Evolutionary conservation across 257 asterid genomes (phyloP), one percentile per base, ranked within the genome.

Genomic region (Capsicum baccatum): DNA sequence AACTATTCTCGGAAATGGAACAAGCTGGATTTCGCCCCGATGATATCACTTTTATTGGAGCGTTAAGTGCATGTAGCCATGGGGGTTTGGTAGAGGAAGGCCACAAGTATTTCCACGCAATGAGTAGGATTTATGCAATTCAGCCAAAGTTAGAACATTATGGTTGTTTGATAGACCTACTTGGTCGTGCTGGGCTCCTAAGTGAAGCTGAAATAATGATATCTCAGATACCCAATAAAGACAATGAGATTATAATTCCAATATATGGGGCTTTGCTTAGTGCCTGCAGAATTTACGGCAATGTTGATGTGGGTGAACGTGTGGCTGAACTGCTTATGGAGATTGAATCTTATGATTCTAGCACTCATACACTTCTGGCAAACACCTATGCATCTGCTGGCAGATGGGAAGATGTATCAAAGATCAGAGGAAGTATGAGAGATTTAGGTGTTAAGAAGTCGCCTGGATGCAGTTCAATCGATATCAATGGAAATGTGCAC

Each of bases 21-120:
- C 85, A 44, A 54, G 88, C 74, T 79, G 96, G 98, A 71, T 84
- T 92, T 62, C 81, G 13, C 73, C 98, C 98, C 0, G 99, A 95
- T 86, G 97, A 91, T 63, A 89, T 95, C 86, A 92, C 98, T 44
- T 95, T 91, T 81, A 88, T 95, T 60, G 97, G 98, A 19, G 97
- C 94, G 87, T 83, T 95, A 57, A 91, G 89, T 70, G 98, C 99
- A 74, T 95, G 98, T 86, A 93, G 95, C 84, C 99, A 95, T 56
- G 97, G 97, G 42, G 97, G 97, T 56, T 84, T 95, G 48, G 95
- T 94, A 47, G 94, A 92, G 88, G 97, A 95, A 90, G 98, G 98
- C 6, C 93, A 94, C 6, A 83, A 17, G 70, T 89, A 91, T 90
- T 95, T 95, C 81, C 86, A 88, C 83, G 89, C 97, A 1, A 92